Evolutionary conservation across 306 rosid genomes (phyloP).

Genomic region (Prinsepia uniflora): DNA sequence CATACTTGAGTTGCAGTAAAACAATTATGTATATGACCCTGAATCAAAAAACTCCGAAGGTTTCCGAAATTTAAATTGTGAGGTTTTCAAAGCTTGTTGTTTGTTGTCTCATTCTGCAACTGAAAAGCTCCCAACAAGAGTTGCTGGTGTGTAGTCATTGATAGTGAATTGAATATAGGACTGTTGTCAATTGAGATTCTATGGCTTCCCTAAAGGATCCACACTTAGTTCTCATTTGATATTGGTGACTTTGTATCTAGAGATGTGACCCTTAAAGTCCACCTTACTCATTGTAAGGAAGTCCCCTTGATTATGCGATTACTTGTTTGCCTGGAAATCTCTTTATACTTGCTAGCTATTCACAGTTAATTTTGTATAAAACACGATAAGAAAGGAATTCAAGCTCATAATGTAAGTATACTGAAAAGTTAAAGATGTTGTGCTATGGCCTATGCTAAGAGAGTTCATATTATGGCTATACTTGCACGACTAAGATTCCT

Average conservation of each 20-base stretch:
- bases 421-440: background rate
- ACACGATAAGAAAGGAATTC: background rate
- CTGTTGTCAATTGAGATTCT: background rate
- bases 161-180: background rate
- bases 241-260: background rate
- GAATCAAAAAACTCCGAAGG: background rate
- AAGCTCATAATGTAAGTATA: background rate
- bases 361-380: background rate
- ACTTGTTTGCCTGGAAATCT: background rate
- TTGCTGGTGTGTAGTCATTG: background rate
- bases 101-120: background rate
- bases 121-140: background rate
- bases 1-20: background rate
- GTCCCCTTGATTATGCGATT: background rate
- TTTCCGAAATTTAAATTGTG: background rate
- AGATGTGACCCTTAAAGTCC: conserved; percentile 6
- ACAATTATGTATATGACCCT: background rate
- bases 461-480: background rate
- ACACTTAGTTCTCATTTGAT: background rate
- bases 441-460: background rate
- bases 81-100: background rate
- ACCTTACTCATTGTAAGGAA: background rate
- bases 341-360: background rate
- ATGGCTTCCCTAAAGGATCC: background rate
- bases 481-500: background rate